phyloP scores from a whole-genome alignment of 352 stramenopile species.

The Phytophthora lateralis region DNA sequence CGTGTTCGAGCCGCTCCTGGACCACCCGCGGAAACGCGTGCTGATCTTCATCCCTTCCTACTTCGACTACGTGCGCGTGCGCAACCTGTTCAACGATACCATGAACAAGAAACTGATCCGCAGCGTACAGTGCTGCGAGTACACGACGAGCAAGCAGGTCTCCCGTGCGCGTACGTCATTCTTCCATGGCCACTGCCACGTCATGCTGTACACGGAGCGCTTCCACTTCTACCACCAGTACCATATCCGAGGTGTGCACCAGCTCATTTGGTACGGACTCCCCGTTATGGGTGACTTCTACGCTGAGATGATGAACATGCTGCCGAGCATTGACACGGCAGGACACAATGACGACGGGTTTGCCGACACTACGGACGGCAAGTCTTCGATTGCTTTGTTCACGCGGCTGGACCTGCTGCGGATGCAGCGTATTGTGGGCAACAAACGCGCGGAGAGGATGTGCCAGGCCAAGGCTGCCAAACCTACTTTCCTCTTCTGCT shows the following conservation, averaged over 20 bases:
- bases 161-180: constrained; percentile 74
- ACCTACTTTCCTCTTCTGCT: constrained; percentile 81
- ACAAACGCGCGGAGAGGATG: constrained; percentile 76
- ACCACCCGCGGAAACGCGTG: constrained; percentile 70
- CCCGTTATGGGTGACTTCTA: constrained; percentile 77
- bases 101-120: constrained; percentile 80
- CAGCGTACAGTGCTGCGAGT: constrained; percentile 77
- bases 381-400: constrained; percentile 70
- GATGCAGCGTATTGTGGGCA: constrained; percentile 76
- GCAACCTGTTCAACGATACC: constrained; percentile 77
- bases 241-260: constrained; percentile 74
- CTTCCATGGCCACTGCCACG: constrained; percentile 77
- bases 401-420: constrained; percentile 64
- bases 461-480: constrained; percentile 65
- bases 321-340: constrained; percentile 35
- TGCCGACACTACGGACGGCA: constrained; percentile 27
- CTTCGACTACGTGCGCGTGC: constrained; percentile 88
- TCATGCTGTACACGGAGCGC: constrained; percentile 83
- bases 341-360: constrained; percentile 33
- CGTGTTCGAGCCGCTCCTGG: constrained; percentile 74
- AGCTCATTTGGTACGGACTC: constrained; percentile 81
- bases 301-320: constrained; percentile 81
- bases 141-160: constrained; percentile 68
- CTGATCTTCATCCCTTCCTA: constrained; percentile 86
- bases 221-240: constrained; percentile 91